These are phyloP conservation scores for Kodamaea neixiangensis DNA, from an alignment of 805 yeast genomes.

Conservation along the genomic window DNA sequence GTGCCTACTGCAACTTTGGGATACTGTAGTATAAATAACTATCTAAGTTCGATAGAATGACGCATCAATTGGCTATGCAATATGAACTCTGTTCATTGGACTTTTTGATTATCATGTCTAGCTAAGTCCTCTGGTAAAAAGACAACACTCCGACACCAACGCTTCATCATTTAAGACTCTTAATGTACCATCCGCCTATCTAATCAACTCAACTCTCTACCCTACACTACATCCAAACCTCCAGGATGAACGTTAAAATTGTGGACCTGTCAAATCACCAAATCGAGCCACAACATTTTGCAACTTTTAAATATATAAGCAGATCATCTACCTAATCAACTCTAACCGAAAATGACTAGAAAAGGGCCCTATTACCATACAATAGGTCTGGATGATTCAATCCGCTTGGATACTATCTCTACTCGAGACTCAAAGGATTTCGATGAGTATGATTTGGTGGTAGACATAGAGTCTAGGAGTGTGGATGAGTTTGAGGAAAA, in stretches of 20 bases:
- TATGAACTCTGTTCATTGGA: too few species aligned
- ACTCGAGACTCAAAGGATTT: conserved; percentile 3
- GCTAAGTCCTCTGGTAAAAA: too few species aligned
- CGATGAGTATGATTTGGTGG: background rate
- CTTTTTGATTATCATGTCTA: too few species aligned
- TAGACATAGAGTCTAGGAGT: background rate
- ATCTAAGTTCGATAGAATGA: too few species aligned
- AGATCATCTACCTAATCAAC: background rate
- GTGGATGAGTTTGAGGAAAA: conserved; percentile 10
- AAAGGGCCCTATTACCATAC: background rate
- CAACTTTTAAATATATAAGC: background rate
- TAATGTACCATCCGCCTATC: too few species aligned
- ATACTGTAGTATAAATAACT: too few species aligned
- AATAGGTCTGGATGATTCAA: background rate
- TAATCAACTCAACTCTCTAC: background rate
- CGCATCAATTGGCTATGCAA: too few species aligned
- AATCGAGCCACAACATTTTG: background rate
- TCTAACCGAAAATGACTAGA: background rate
- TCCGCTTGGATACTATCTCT: background rate
- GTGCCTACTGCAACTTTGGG: too few species aligned
- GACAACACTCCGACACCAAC: too few species aligned
- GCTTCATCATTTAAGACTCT: too few species aligned
- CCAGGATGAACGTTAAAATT: too few species aligned
- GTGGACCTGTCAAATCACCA: background rate
- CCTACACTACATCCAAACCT: too few species aligned